Base-by-base conservation (phyloP, 768 basidiomycete species). In the Daedalea quercina region DNA sequence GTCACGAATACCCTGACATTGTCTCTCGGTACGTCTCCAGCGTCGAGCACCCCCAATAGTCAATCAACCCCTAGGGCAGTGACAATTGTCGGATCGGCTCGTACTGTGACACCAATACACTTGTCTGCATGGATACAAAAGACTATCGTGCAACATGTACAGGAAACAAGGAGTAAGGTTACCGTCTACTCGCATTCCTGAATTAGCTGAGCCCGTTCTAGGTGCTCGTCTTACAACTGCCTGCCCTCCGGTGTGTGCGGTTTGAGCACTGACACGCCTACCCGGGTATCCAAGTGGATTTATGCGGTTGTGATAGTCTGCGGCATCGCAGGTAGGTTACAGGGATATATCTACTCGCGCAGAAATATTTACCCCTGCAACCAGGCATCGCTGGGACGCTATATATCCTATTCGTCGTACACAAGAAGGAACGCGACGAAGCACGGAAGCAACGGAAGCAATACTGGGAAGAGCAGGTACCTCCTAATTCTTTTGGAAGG, bases 381-480 rank as follows among this genome's bases (percentile, higher is more conserved):
- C 9, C 54, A 93, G 91, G 87, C 44, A 90, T 94, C 78, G 70
- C 80, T 54, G 85, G 78, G 15, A 85, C 85, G 9, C 73, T 92
- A 40, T 68, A 80, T 49, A 76, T 77, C 3, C 73, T 94, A 33
- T 92, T 80, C 70, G 73, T 83, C 60, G 60, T 87, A 7, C 90
- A 93, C 60, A 73, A 83, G 35, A 79, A 81, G 58, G 79, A 86
- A 57, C 81, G 91, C 59, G 83, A 84, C 40, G 68, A 73, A 53
- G 90, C 93, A 61, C 84, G 88, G 44, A 84, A 88, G 70, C 91
- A 86, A 68, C 85, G 91, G 58, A 71, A 84, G 41, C 89, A 91
- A 64, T 93, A 94, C 69, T 93, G 91, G 85, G 83, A 84, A 59
- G 91, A 94, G 72, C 90, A 91, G 76, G 85, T 82, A 57, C 15